Evolutionary conservation across 768 basidiomycete genomes (phyloP), one percentile per base, ranked within the genome.

Genomic region (Agaricus sinodeliciosus): DNA sequence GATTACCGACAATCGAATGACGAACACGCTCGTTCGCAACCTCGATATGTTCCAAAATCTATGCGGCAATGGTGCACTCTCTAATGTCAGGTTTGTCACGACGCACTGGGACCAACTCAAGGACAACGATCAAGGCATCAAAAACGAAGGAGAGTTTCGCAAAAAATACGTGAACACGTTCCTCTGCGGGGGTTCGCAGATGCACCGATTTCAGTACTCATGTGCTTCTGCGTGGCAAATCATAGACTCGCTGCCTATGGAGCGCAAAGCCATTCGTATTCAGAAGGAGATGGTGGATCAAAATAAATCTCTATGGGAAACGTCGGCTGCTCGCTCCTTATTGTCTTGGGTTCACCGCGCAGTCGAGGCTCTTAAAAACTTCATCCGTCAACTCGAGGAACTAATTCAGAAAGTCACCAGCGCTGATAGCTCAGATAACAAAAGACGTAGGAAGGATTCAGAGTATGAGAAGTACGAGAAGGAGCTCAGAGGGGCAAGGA

Each of bases 251-350:
- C 46, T 60, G 11, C 35, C 49, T 15, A 36, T 39, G 34, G 51
- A 40, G 3, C 35, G n/a, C 7, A 31, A 34, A n/a, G 35, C 53
- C 37, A 27, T 59, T 39, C 27, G 55, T 34, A 42, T 63, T 43
- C 49, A 62, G 46, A 18, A 56, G 39, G 55, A 63, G 45, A 49
- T 60, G 58, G 55, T 62, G 19, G 54, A 57, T 27, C 28, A 55
- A 19, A 34, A 40, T 4, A 50, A 34, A 37, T 31, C 48, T n/a
- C 45, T 56, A 11, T 4, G 4, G 1, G 19, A 54, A 7, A 59
- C 60, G 18, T 16, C 51, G 7, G 58, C 60, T 3, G 59, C 48
- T 1, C 49, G 48, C n/a, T 51, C 57, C 2, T 39, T 60, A 19
- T 34, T 54, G 19, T 41, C 39, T 15, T 54, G 52, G 52, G 19